Evolutionary conservation across 2,329 filamentous ascomycete species (phyloP), one percentile per base, ranked within the genome.

Genomic region (Venturia asperata): DNA sequence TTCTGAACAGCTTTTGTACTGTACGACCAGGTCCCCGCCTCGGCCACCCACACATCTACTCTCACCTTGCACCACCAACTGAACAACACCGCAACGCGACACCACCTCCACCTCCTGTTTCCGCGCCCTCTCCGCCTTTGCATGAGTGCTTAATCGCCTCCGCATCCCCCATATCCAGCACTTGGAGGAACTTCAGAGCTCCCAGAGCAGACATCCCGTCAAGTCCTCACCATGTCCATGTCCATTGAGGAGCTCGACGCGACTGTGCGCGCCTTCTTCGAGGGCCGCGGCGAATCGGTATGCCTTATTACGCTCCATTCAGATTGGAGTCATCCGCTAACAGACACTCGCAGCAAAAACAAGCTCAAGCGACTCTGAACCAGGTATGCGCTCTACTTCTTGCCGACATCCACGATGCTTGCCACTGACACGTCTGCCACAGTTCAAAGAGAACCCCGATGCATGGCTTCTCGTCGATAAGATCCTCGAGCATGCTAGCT

Each of bases 391-490:
- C 60, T 24, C 62, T 39, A 13, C 52, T 63, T 63, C 27, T 30
- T 30, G 45, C 30, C 56, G 30, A 37, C 41, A 67, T 67, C 62
- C 42, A 56, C 34, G 42, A 42, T 61, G 37, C 66, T 67, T 70
- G 72, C 60, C 72, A 43, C 68, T 56, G 64, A 61, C 30, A 62
- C 70, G 68, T 62, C 65, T 66, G 5, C 30, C 21, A 66, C 73
- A 97, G 91, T 99, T 99, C 84, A 97, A 97, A 79, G 94, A 97
- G 81, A 96, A 97, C 74, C 92, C 93, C 66, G 94, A 99, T 81
- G 89, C 94, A 67, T 99, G 94, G 94, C 85, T 97, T 70, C 86
- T 97, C 76, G 94, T 97, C 72, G 94, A 97, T 76, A 92, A 96
- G 80, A 96, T 99, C 73, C 85, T 99, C 68, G 89, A 93, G 78